These are phyloP conservation scores for Penicillium bialowiezense DNA, from an alignment of 495 filamentous ascomycete genomes.

Conservation along the genomic window DNA sequence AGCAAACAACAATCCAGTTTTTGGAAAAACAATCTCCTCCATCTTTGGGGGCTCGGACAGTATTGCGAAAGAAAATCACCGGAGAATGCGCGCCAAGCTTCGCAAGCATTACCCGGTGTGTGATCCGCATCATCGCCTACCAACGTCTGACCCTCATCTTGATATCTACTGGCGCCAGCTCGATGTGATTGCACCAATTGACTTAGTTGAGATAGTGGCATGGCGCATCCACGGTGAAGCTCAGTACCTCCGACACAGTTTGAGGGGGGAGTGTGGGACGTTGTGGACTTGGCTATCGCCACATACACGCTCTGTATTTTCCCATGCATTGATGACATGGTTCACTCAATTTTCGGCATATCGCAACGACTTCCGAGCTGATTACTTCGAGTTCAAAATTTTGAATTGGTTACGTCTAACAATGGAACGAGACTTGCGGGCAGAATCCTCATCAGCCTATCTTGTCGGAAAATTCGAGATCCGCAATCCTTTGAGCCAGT, in stretches of 20 bases:
- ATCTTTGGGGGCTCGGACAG: constrained; percentile 3
- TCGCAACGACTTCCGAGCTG: constrained; percentile 2
- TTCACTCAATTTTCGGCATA: neutral
- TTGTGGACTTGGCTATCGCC: constrained; percentile 13
- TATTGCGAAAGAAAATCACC: too few species aligned
- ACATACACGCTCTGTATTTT: too few species aligned
- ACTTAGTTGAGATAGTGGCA: neutral
- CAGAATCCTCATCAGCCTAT: constrained; percentile 13
- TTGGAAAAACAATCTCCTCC: too few species aligned
- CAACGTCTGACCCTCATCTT: too few species aligned
- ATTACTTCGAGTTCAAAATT: constrained; percentile 3
- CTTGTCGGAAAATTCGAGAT: constrained; percentile 17
- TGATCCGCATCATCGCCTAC: too few species aligned
- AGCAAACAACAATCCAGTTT: neutral
- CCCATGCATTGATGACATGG: neutral
- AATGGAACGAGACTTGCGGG: constrained; percentile 15
- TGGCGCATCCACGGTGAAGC: constrained; percentile 9
- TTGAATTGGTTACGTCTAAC: constrained; percentile 28
- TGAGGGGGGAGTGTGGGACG: constrained; percentile 9
- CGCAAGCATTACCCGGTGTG: too few species aligned
- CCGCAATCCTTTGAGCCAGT: constrained; percentile 22
- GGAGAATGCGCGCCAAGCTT: too few species aligned
- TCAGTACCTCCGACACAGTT: constrained; percentile 7
- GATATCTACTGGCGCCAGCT: constrained; percentile 30
- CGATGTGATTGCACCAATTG: constrained; percentile 28